Conservation (phyloP, 352 stramenopile genomes). For the Pseudoperonospora humuli region DNA sequence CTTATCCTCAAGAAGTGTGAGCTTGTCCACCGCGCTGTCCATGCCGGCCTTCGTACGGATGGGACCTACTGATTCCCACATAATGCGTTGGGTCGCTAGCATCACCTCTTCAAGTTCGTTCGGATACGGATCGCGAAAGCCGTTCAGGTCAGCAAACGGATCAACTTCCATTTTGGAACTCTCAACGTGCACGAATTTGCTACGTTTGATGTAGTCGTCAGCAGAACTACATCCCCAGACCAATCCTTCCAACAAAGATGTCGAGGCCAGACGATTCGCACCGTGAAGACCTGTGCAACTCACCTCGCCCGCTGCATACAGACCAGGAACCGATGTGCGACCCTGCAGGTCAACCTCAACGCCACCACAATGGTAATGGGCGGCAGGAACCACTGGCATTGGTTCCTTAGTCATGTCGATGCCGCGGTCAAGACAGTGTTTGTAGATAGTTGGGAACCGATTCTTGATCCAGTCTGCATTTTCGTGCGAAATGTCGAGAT, state of each 20-base stretch:
- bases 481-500: constrained; percentile 90
- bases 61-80: constrained; percentile 93
- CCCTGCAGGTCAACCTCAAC: constrained; percentile 87
- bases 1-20: constrained; percentile 71
- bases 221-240: constrained; percentile 90
- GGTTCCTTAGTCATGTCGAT: constrained; percentile 89
- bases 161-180: constrained; percentile 20
- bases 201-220: constrained; percentile 50
- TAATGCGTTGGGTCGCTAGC: constrained; percentile 64
- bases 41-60: constrained; percentile 78
- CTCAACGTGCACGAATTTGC: constrained; percentile 10
- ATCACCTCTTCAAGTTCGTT: constrained; percentile 62
- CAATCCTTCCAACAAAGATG: constrained; percentile 89
- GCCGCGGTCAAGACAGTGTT: constrained; percentile 65
- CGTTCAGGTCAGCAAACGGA: constrained; percentile 32
- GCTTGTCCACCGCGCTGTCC: constrained; percentile 64
- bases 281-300: constrained; percentile 92
- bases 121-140: constrained; percentile 30
- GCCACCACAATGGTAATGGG: constrained; percentile 93
- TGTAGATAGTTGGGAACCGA: constrained; percentile 85
- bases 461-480: constrained; percentile 74
- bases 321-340: constrained; percentile 59
- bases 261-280: constrained; percentile 91
- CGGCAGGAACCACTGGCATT: constrained; percentile 88
- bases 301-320: constrained; percentile 91